Conservation (phyloP, 1,284 basidiomycete genomes). For the Cystobasidium slooffiae region DNA sequence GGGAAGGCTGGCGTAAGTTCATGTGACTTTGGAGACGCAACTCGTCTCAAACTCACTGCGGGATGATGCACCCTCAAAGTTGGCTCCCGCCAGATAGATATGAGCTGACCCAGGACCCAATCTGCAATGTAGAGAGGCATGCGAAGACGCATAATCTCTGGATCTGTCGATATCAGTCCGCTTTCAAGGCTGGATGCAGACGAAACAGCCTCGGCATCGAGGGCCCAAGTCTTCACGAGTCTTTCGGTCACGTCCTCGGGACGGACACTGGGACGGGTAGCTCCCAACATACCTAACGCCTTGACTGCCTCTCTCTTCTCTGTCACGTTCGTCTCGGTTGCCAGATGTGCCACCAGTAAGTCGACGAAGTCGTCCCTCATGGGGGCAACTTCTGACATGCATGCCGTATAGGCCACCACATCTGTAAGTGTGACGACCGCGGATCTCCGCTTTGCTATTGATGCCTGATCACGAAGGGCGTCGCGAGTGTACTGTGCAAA, state of each 20-base stretch:
- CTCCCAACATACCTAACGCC: conserved; percentile 34
- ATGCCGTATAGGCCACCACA: conserved; percentile 30
- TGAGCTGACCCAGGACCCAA: conserved; percentile 27
- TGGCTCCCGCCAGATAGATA: conserved; percentile 35
- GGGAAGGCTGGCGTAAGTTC: background rate
- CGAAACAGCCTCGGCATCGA: conserved; percentile 21
- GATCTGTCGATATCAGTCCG: conserved; percentile 32
- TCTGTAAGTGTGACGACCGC: conserved; percentile 35
- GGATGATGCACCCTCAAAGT: conserved; percentile 22
- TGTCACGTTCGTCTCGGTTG: conserved; percentile 9
- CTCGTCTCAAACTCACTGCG: background rate
- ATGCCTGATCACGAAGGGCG: conserved; percentile 38
- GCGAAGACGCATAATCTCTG: conserved; percentile 1
- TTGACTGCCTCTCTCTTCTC: conserved; percentile 17
- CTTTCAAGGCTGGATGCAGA: conserved; percentile 23
- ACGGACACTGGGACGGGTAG: conserved; percentile 9
- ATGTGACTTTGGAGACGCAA: background rate
- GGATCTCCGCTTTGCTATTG: conserved; percentile 15
- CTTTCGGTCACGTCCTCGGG: conserved; percentile 9
- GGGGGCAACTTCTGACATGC: conserved; percentile 28
- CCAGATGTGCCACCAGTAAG: conserved; percentile 29
- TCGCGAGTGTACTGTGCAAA: conserved; percentile 11
- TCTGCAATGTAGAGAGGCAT: conserved; percentile 40
- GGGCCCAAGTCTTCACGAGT: conserved; percentile 17
- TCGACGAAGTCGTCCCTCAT: conserved; percentile 33